phyloP scores from a whole-genome alignment of 164 flowering plant species.

The Chloranthus sessilifolius region DNA sequence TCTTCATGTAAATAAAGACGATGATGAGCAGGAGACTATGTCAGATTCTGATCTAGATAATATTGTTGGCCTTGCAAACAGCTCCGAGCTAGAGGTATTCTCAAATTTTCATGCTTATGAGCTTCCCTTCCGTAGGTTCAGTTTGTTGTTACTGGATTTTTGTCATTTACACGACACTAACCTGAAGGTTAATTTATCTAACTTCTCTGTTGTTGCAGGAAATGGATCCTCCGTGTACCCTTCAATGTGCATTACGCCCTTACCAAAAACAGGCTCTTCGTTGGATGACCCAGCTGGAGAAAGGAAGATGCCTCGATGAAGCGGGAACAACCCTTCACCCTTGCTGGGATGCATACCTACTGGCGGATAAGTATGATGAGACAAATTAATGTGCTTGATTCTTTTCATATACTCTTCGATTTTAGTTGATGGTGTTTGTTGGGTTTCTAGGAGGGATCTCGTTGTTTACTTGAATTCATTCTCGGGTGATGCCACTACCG shows the following conservation, averaged over 20 bases:
- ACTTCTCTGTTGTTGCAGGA: constrained; percentile 41
- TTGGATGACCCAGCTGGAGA: constrained; percentile 88
- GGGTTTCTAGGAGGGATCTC: constrained; percentile 58
- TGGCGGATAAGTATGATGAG: constrained; percentile 65
- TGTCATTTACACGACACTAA: not conserved
- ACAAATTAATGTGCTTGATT: not conserved
- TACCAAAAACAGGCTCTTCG: constrained; percentile 96
- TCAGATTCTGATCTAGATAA: constrained; percentile 76
- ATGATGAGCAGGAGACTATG: constrained; percentile 48
- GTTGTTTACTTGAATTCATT: constrained; percentile 82
- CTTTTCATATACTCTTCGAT: constrained; percentile 1
- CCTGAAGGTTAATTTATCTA: constrained; percentile 1
- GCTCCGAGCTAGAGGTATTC: constrained; percentile 72
- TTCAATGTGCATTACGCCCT: constrained; percentile 80
- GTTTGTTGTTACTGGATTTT: not conserved
- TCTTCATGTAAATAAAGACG: constrained; percentile 35
- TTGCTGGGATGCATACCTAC: constrained; percentile 89
- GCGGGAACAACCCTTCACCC: constrained; percentile 89
- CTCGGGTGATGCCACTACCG: constrained; percentile 88
- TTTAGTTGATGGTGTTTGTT: constrained; percentile 2
- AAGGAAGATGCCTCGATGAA: constrained; percentile 57
- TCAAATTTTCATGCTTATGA: not conserved
- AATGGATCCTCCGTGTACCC: constrained; percentile 77
- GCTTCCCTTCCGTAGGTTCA: not conserved
- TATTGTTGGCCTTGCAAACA: constrained; percentile 72